Percentiles rank a stretch among this genome's conserved stretches.
Evolutionary conservation across 2,329 filamentous ascomycete species (phyloP).

Genomic region (Chaetomium globosum): DNA sequence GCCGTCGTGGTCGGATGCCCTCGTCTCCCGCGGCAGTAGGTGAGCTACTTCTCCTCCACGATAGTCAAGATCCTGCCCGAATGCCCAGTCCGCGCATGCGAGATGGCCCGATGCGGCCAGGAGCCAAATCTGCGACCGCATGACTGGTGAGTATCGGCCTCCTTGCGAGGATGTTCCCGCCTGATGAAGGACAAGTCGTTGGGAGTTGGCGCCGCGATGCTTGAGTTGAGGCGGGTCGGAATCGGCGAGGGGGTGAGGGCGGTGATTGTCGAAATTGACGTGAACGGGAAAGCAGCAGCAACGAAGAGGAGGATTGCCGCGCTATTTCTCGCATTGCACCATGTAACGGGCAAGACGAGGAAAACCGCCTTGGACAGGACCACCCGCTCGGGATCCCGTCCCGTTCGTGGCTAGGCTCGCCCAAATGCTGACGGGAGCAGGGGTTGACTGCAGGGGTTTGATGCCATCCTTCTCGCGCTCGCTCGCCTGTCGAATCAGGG

Average conservation of each 20-base stretch:
- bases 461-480: not conserved
- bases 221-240: not conserved
- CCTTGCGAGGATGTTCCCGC: not conserved
- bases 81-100: conserved; percentile 20
- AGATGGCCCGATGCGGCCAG: conserved; percentile 17
- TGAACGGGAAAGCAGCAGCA: not conserved
- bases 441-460: conserved; percentile 14
- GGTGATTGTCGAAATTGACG: not conserved
- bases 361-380: conserved; percentile 1
- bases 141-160: conserved; percentile 8
- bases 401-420: conserved; percentile 20
- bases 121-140: conserved; percentile 26
- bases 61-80: conserved; percentile 18
- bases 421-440: conserved; percentile 12
- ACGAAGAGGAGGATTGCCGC: conserved; percentile 8
- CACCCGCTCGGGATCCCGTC: not conserved
- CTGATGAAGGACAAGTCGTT: not conserved
- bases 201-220: not conserved
- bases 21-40: conserved; percentile 22
- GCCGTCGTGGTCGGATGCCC: conserved; percentile 21
- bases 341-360: conserved; percentile 10
- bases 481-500: not conserved
- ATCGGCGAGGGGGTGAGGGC: not conserved
- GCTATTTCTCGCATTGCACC: not conserved
- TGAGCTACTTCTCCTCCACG: not conserved